phyloP scores from a whole-genome alignment of 2,329 filamentous ascomycete species.

The Pestalotiopsis sp. region DNA sequence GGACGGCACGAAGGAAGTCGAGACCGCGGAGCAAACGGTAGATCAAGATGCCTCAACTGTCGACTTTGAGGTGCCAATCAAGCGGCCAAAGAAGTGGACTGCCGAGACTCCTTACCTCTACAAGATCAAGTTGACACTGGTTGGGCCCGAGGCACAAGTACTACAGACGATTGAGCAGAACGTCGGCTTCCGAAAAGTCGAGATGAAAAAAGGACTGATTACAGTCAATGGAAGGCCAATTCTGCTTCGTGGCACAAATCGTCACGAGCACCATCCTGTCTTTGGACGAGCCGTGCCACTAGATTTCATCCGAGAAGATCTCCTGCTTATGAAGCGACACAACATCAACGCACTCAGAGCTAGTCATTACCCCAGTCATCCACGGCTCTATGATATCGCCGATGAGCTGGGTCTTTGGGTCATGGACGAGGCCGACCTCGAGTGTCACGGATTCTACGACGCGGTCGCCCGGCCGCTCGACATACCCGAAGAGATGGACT shows the following conservation, averaged over 20 bases:
- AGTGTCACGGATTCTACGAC: constrained; percentile 58
- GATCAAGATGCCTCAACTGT: not conserved
- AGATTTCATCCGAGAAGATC: constrained; percentile 62
- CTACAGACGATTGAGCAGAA: constrained; percentile 50
- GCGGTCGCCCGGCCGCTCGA: constrained; percentile 51
- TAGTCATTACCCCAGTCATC: constrained; percentile 69
- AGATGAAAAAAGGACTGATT: constrained; percentile 62
- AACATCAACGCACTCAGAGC: constrained; percentile 73
- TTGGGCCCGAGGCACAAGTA: constrained; percentile 19
- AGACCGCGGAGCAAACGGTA: not conserved
- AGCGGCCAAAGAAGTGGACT: constrained; percentile 66
- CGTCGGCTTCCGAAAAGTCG: constrained; percentile 66
- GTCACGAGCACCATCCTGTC: constrained; percentile 71
- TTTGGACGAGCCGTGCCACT: constrained; percentile 65
- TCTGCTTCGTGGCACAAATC: constrained; percentile 65
- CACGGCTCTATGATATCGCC: constrained; percentile 59
- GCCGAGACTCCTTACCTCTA: constrained; percentile 69
- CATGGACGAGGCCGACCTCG: constrained; percentile 53
- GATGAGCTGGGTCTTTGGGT: constrained; percentile 70
- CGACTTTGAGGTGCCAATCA: constrained; percentile 41
- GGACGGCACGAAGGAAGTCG: constrained; percentile 8
- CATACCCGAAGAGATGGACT: constrained; percentile 58
- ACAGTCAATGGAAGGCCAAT: constrained; percentile 65
- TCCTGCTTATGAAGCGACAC: constrained; percentile 69
- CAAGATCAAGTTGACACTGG: constrained; percentile 47